Conservation (phyloP, 2,329 filamentous ascomycete species). For the Penicillium sp. region DNA sequence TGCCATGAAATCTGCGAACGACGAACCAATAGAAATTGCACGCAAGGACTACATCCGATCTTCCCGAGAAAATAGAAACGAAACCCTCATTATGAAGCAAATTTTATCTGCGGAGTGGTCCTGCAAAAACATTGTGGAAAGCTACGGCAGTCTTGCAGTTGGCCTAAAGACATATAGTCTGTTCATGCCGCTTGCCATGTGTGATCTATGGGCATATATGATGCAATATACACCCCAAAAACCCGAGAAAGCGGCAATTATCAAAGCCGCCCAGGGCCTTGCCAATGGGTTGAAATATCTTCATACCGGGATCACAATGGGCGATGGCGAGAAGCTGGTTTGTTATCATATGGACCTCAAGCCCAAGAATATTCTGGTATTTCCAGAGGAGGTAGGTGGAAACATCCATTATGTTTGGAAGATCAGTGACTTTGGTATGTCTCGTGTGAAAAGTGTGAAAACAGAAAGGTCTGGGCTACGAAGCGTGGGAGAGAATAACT, state of each 20-base stretch:
- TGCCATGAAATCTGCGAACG: constrained; percentile 11
- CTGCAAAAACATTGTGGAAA: constrained; percentile 38
- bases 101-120: neutral
- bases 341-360: constrained; percentile 48
- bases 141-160: constrained; percentile 37
- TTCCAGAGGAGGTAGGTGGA: neutral
- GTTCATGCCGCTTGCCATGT: constrained; percentile 43
- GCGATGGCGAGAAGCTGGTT: constrained; percentile 35
- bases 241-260: constrained; percentile 24
- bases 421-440: constrained; percentile 46
- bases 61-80: constrained; percentile 27
- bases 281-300: constrained; percentile 40
- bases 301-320: constrained; percentile 24
- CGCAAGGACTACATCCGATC: constrained; percentile 39
- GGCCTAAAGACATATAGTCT: constrained; percentile 37
- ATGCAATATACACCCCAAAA: constrained; percentile 19
- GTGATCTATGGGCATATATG: constrained; percentile 42
- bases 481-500: constrained; percentile 12
- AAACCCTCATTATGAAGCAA: constrained; percentile 24
- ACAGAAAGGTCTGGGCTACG: constrained; percentile 10
- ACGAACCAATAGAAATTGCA: constrained; percentile 24
- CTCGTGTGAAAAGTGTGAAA: constrained; percentile 33
- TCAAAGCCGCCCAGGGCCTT: constrained; percentile 32
- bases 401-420: constrained; percentile 35
- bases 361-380: constrained; percentile 39